Conservation (phyloP, 106 monocot species). For the Acanthochlamys bracteata region DNA sequence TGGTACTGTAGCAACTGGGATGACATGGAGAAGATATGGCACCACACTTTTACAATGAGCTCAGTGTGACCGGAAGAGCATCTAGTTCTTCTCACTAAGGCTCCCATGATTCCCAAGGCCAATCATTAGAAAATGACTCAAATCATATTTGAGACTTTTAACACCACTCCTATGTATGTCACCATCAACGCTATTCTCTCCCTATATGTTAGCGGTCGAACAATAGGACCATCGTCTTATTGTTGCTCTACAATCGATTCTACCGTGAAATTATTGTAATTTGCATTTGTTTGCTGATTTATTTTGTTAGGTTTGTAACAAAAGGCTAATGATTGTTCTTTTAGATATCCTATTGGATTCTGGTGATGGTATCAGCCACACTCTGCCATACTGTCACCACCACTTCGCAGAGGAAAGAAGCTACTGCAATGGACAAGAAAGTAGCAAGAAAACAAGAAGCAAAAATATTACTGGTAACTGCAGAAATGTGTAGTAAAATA, state of each 20-base stretch:
- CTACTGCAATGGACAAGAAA: no score
- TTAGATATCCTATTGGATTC: slow-evolving; percentile 22
- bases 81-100: slow-evolving; percentile 23
- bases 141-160: slow-evolving; percentile 26
- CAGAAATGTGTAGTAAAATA: no score
- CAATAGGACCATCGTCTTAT: slow-evolving; percentile 5
- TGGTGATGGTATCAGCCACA: slow-evolving; percentile 28
- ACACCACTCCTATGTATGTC: slow-evolving; percentile 24
- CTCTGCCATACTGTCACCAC: no score
- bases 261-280: not conserved
- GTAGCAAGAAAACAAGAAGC: no score
- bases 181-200: slow-evolving; percentile 22
- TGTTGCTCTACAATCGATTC: not conserved
- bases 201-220: slow-evolving; percentile 23
- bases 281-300: not conserved
- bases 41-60: slow-evolving; percentile 23
- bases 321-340: not conserved
- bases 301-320: not conserved
- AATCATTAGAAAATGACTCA: slow-evolving; percentile 26
- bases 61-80: slow-evolving; percentile 23
- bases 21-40: slow-evolving; percentile 29
- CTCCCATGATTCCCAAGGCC: slow-evolving; percentile 22
- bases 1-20: slow-evolving; percentile 27
- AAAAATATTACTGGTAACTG: no score
- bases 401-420: no score